Evolutionary conservation across 305 asterid genomes (phyloP).

Genomic region (Ilex paraguariensis): DNA sequence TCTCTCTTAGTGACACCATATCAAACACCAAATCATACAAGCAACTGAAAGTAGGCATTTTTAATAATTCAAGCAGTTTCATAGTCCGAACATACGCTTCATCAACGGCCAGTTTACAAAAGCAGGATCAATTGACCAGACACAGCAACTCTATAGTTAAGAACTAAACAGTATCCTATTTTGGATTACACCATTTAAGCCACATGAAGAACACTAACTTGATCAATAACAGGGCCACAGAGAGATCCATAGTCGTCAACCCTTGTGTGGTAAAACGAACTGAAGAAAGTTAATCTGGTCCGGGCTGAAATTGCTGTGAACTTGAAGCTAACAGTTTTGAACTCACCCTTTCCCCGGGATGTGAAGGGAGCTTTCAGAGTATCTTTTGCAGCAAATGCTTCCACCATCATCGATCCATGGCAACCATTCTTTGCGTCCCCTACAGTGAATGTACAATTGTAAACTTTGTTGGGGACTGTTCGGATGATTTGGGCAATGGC

Average conservation of each 20-base stretch:
- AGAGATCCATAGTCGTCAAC: conserved; percentile 48
- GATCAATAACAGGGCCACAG: conserved; percentile 85
- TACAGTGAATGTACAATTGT: conserved; percentile 27
- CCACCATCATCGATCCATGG: conserved; percentile 50
- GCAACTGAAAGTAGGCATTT: no score
- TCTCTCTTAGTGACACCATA: no score
- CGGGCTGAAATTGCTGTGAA: conserved; percentile 34
- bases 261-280: conserved; percentile 53
- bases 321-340: conserved; percentile 25
- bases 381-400: conserved; percentile 37
- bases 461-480: conserved; percentile 32
- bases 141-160: no score
- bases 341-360: conserved; percentile 41
- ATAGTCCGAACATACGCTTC: no score
- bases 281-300: conserved; percentile 49
- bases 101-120: no score
- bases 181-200: conserved; percentile 17
- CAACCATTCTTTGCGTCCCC: conserved; percentile 56
- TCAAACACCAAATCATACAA: no score
- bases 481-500: conserved; percentile 50
- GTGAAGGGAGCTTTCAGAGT: conserved; percentile 33
- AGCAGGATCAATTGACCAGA: no score
- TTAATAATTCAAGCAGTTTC: no score
- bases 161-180: neutral
- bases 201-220: conserved; percentile 46